Conservation (phyloP, 2,329 filamentous ascomycete genomes). For the Diaporthe ampelina region DNA sequence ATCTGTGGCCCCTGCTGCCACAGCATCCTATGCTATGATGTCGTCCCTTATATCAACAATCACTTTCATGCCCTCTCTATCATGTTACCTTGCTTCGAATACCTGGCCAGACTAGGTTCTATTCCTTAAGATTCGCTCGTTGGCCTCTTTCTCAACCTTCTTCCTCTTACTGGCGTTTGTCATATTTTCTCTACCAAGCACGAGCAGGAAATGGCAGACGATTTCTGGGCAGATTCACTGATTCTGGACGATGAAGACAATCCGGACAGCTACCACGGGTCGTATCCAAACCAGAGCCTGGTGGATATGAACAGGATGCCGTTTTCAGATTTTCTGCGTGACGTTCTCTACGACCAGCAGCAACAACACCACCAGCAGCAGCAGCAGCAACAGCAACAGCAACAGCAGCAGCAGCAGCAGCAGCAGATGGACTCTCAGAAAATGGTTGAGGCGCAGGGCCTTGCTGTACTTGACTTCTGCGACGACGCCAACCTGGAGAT, state of each 20-base stretch:
- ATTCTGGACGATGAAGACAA: conserved; percentile 40
- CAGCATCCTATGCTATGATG: conserved; percentile 12
- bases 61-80: neutral
- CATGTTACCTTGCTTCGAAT: neutral
- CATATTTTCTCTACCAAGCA: neutral
- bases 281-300: conserved; percentile 40
- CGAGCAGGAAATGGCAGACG: neutral
- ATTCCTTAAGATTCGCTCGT: no score
- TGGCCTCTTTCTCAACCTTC: neutral
- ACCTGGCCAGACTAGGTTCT: neutral
- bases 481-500: conserved; percentile 64
- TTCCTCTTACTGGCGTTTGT: neutral
- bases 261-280: conserved; percentile 41
- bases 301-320: conserved; percentile 54
- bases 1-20: neutral
- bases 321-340: conserved; percentile 65
- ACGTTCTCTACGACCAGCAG: conserved; percentile 61
- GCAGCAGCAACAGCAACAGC: conserved; percentile 32
- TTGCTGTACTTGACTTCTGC: conserved; percentile 64
- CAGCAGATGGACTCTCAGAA: conserved; percentile 54
- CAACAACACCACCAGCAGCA: conserved; percentile 45
- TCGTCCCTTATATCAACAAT: neutral
- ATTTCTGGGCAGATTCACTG: conserved; percentile 4
- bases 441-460: conserved; percentile 56
- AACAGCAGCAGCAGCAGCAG: neutral